Evolutionary conservation across 2,329 filamentous ascomycete genomes (phyloP), one percentile per base, ranked within the genome.

Genomic region (Alternaria brassicae): DNA sequence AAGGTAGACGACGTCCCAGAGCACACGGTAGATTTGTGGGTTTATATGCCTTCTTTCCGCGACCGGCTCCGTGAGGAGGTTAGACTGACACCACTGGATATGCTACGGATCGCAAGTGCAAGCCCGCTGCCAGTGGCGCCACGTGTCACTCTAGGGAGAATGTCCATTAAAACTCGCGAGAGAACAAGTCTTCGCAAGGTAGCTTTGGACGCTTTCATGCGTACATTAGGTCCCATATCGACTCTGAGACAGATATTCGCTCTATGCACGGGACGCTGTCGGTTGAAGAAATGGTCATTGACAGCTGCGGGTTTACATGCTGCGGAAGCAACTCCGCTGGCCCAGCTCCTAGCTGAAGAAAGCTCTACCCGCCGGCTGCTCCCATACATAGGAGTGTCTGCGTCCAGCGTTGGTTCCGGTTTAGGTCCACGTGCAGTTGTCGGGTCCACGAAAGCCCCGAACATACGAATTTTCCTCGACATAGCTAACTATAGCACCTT

Each of bases 41-140:
- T 53, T 6, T 53, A 53, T 42, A 39, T 53, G 50, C 50, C 39
- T 23, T 52, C 36, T 42, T 52, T 52, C 34, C 49, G 49, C 49
- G 49, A 52, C 12, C 37, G 49, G 12, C 9, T 52, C 40, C 25
- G 37, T 25, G 17, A 52, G 37, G 49, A 52, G 25, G 37, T 52
- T 17, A 52, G 49, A 23, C 23, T 52, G 12, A 41, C 37, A 52
- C 49, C 25, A 41, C 9, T 21, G 19, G 37, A 52, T 17, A 25
- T 42, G 37, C 36, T 52, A 10, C 49, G 37, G 25, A 52, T 41
- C 8, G n/a, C 32, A 3, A 32, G 36, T 32, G 49, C n/a, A 52
- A 40, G 27, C 6, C 49, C 25, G 37, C 25, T 41, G 27, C 15
- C 23, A 34, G 23, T 39, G 19, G 13, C 36, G n/a, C 48, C 10